Evolutionary conservation across 2,329 filamentous ascomycete genomes (phyloP).

Genomic region (Penicillium sp.): DNA sequence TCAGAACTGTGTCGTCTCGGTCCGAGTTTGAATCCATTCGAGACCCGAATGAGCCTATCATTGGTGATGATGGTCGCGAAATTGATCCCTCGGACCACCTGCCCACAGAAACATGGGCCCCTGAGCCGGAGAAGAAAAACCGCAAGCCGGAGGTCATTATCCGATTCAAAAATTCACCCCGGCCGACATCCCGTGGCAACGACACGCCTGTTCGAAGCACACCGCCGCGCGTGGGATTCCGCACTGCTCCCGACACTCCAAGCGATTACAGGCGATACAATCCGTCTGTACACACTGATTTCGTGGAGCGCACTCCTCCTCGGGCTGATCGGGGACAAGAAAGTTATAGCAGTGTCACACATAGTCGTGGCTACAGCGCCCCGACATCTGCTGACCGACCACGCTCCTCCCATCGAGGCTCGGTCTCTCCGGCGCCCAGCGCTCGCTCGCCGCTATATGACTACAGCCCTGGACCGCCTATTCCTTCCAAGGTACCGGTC

Average conservation of each 20-base stretch:
- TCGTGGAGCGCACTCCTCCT: constrained; percentile 23
- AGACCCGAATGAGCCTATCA: constrained; percentile 54
- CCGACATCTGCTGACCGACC: constrained; percentile 24
- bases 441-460: constrained; percentile 34
- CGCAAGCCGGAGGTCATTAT: constrained; percentile 50
- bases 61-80: constrained; percentile 61
- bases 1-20: constrained; percentile 39
- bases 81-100: constrained; percentile 67
- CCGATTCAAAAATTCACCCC: constrained; percentile 43
- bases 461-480: constrained; percentile 35
- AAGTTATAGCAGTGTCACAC: constrained; percentile 16
- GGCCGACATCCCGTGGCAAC: constrained; percentile 24
- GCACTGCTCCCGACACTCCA: constrained; percentile 14
- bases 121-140: constrained; percentile 61
- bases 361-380: constrained; percentile 23
- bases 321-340: constrained; percentile 17
- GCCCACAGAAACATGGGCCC: constrained; percentile 64
- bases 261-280: constrained; percentile 13
- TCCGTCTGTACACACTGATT: constrained; percentile 15
- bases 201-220: constrained; percentile 11
- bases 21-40: constrained; percentile 40
- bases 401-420: constrained; percentile 26
- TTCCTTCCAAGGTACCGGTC: constrained; percentile 45
- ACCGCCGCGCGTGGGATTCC: constrained; percentile 26
- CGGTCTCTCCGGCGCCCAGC: constrained; percentile 30